Evolutionary conservation across 306 rosid species (phyloP), one percentile per base, ranked within the genome.

Genomic region (Vachellia collinsii): DNA sequence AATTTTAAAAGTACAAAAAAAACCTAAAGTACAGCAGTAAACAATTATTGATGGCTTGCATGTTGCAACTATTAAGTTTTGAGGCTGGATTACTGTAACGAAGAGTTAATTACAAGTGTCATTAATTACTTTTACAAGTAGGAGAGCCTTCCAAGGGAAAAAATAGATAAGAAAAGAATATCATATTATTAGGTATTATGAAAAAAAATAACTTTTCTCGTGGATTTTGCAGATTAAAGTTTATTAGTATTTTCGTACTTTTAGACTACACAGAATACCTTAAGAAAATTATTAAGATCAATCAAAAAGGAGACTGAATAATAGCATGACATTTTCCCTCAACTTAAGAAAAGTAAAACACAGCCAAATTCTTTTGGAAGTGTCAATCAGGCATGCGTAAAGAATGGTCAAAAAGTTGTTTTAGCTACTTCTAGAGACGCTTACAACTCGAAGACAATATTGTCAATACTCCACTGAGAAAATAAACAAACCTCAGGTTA

Each of bases 1-100:
- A 63, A 78, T 25, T 50, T 69, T 81, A 66, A 34, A 41, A 59
- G 5, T 34, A 34, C 53, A 68, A 69, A 67, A 51, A 71, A 11
- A 69, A 44, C 64, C 43, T 19, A 56, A 46, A 77, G 59, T 19
- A 51, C 17, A 13, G 46, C 41, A 36, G 51, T 12, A 36, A 10
- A 23, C 70, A 47, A 43, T 54, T 66, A 54, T 36, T 41, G 54
- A 34, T 71, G 75, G 83, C 37, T 59, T 20, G 23, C 34, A 29
- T 29, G 34, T 29, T 29, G 34, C 37, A 23, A 59, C 37, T 22
- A 20, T 3, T 19, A 9, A 23, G 16, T 22, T 59, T 56, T 20
- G 16, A 59, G 37, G 37, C 39, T 39, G 39, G 69, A 59, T 46
- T 58, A 25, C 3, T 9, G 37, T 16, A 72, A 47, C n/a, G 43